Evolutionary conservation across 768 basidiomycete genomes (phyloP), one percentile per base, ranked within the genome.

Genomic region (Serendipita sp.): DNA sequence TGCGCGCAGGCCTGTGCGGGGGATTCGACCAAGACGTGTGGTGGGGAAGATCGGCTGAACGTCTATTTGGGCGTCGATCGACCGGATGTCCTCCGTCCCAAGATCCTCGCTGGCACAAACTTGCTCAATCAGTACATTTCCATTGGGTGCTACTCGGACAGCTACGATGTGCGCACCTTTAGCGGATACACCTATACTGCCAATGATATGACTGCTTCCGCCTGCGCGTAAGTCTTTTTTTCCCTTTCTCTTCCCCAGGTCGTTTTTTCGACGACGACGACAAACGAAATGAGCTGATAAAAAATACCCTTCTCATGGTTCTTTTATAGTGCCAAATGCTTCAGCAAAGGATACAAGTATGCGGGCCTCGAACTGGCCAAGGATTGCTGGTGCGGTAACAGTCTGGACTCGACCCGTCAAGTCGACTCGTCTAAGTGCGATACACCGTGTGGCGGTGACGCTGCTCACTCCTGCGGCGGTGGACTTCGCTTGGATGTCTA

Each of bases 381-480:
- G 9, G 30, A 38, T 2, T 63, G 62, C 41, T 63, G 53, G 38
- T 63, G 62, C 33, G 62, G 62, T 2, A 41, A 63, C 3, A 56
- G 9, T 7, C 51, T 63, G 1, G 28, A 56, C 20, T 50, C 31
- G 34, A 22, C 48, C n/a, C 50, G 34, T 1, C 20, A 17, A 16
- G 34, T 42, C n/a, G 62, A 63, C 16, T 5, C 3, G 11, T 56
- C 51, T 31, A 56, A 58, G 31, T 63, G 62, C 38, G 56, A 63
- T 24, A 60, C 33, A 4, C 62, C 62, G 7, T 63, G 62, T 28
- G 58, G 50, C 3, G 62, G 62, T 2, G 53, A 63, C 4, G 5
- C 20, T 30, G 56, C 53, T 4, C 38, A 56, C 34, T 56, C 56
- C 11, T 63, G 62, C 53, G 62, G 62, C 4, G 62, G 62, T n/a